phyloP scores from a whole-genome alignment of 2,329 filamentous ascomycete species.

The Cladosporium austrohemisphaericum region DNA sequence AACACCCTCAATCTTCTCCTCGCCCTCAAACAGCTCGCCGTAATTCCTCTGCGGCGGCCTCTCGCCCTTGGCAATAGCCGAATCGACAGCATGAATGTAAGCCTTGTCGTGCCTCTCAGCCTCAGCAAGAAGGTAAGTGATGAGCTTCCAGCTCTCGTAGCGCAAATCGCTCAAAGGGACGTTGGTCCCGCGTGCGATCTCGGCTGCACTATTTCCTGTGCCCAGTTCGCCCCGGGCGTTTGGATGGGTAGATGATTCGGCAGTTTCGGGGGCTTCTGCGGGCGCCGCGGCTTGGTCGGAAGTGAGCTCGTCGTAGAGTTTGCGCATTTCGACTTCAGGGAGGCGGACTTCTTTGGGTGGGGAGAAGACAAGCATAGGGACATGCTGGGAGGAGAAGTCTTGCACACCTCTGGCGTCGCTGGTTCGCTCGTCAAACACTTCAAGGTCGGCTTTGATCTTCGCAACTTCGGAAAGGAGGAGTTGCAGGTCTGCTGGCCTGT shows the following conservation, averaged over 20 bases:
- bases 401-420: conserved; percentile 23
- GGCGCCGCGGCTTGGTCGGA: conserved; percentile 33
- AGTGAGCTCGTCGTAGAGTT: conserved; percentile 44
- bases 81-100: conserved; percentile 26
- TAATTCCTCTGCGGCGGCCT: conserved; percentile 19
- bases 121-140: conserved; percentile 43
- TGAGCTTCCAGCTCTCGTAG: conserved; percentile 48
- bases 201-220: neutral
- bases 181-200: neutral
- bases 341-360: conserved; percentile 18
- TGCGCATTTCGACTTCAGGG: conserved; percentile 31
- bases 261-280: too few relatives aligned
- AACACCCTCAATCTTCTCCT: neutral
- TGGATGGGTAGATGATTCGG: too few relatives aligned
- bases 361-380: conserved; percentile 36
- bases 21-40: conserved; percentile 8
- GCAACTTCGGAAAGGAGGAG: conserved; percentile 17
- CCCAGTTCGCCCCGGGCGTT: too few relatives aligned
- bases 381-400: conserved; percentile 33
- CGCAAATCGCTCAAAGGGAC: conserved; percentile 44
- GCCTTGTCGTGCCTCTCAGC: conserved; percentile 27
- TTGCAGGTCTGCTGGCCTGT: conserved; percentile 1
- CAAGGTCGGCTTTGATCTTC: conserved; percentile 24
- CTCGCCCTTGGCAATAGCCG: conserved; percentile 24
- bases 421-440: conserved; percentile 23